A percentile compares a stretch with the other conserved stretches of the same genome.
Conservation (phyloP, 441 rosid genomes). For the Manihot esculenta region DNA sequence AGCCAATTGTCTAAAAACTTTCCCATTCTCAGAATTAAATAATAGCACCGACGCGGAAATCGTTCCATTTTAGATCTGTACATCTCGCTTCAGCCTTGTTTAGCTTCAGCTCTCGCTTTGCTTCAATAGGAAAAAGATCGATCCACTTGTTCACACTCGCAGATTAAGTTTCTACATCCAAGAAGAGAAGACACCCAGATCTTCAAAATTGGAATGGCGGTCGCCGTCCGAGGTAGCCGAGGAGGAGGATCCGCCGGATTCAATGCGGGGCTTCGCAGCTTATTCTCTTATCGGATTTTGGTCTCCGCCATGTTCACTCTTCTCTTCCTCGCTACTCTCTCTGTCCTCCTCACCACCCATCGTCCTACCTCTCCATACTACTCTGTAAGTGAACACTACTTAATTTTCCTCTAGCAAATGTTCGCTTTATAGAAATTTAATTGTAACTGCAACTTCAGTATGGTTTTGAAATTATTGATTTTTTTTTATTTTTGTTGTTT, state of each 20-base stretch:
- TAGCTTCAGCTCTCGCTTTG: no score
- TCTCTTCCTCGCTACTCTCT: conserved; percentile 79
- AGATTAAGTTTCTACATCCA: neutral
- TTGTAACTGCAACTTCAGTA: no score
- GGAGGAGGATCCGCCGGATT: conserved; percentile 46
- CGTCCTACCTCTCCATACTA: conserved; percentile 42
- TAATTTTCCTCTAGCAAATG: neutral
- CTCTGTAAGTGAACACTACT: conserved; percentile 37
- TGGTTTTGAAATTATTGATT: neutral
- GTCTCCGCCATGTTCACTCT: conserved; percentile 80
- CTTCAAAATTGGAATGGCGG: conserved; percentile 48
- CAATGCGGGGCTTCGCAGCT: conserved; percentile 49
- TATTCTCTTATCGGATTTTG: conserved; percentile 72
- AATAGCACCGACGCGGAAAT: conserved; percentile 12
- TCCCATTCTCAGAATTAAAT: neutral
- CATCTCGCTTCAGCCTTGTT: neutral
- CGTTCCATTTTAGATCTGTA: neutral
- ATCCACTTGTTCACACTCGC: neutral
- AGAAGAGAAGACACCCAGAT: neutral
- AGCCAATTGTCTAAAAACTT: neutral
- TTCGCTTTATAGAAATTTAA: no score
- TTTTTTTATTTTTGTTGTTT: neutral
- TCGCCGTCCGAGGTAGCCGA: conserved; percentile 69
- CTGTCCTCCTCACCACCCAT: conserved; percentile 57
- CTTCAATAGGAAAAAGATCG: no score